Conservation (phyloP, 352 stramenopile genomes). For the Phytophthora hibernalis region DNA sequence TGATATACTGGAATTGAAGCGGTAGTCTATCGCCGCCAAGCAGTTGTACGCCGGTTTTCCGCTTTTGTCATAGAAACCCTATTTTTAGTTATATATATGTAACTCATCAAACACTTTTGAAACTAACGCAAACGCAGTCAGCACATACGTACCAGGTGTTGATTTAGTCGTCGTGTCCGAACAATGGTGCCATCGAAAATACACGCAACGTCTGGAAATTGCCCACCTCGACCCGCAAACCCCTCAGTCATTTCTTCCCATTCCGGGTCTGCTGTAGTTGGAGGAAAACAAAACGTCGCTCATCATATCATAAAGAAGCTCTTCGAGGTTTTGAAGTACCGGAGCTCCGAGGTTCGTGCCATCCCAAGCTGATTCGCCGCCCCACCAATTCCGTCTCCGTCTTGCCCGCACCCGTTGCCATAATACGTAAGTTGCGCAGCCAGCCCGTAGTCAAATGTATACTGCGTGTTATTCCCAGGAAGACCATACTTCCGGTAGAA, state of each 20-base stretch:
- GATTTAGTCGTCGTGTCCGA: not conserved
- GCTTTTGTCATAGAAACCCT: slow-evolving; percentile 33
- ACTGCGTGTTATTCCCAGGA: slow-evolving; percentile 13
- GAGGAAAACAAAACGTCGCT: slow-evolving; percentile 13
- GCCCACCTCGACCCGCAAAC: not conserved
- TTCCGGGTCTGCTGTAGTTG: slow-evolving; percentile 3
- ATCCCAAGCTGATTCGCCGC: slow-evolving; percentile 5
- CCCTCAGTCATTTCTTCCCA: slow-evolving; percentile 9
- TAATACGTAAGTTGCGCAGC: slow-evolving; percentile 20
- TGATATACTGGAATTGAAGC: slow-evolving; percentile 21
- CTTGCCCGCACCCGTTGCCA: slow-evolving; percentile 18
- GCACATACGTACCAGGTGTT: slow-evolving; percentile 3
- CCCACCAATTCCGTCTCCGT: slow-evolving; percentile 16
- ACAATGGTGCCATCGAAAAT: slow-evolving; percentile 22
- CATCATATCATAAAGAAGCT: slow-evolving; percentile 16
- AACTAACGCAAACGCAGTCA: not conserved
- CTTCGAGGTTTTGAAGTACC: slow-evolving; percentile 14
- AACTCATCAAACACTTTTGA: not conserved
- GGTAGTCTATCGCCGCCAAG: slow-evolving; percentile 15
- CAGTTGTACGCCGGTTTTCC: slow-evolving; percentile 22
- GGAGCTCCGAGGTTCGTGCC: not conserved
- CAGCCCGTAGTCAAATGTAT: slow-evolving; percentile 15
- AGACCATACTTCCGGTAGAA: slow-evolving; percentile 9
- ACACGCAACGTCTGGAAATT: slow-evolving; percentile 24
- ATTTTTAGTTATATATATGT: not conserved